Evolutionary conservation across 371 early-diverging fungal genomes (phyloP).

Genomic region (Mucor sp.): DNA sequence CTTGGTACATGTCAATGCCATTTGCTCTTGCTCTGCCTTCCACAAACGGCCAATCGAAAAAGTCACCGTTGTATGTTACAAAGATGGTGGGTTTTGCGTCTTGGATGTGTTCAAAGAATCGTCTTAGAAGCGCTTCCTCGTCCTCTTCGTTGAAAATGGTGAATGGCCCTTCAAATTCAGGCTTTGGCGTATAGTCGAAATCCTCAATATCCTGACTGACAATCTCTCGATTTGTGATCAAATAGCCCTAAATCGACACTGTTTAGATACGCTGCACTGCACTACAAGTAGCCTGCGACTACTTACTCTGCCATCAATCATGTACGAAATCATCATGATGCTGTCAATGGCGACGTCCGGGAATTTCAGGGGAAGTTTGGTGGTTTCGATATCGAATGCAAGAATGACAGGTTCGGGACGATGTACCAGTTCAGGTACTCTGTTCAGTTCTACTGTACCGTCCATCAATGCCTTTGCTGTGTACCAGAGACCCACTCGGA

Average conservation of each 20-base stretch:
- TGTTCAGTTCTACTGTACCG: conserved; percentile 63
- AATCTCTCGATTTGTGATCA: conserved; percentile 98
- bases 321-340: conserved; percentile 99
- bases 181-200: conserved; percentile 98
- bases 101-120: conserved; percentile 95
- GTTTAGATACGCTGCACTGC: background rate
- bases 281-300: background rate
- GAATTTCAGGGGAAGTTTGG: conserved; percentile 98
- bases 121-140: conserved; percentile 82
- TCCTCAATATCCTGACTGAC: conserved; percentile 97
- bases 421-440: conserved; percentile 86
- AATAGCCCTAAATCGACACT: conserved; percentile 79
- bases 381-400: conserved; percentile 99
- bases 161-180: conserved; percentile 97
- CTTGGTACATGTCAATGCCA: conserved; percentile 83
- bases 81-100: conserved; percentile 89
- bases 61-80: conserved; percentile 99
- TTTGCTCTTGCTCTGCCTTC: conserved; percentile 84
- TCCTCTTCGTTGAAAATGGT: conserved; percentile 94
- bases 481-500: conserved; percentile 98
- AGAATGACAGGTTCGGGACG: conserved; percentile 96
- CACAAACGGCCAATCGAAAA: conserved; percentile 99
- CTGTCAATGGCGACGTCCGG: conserved; percentile 94
- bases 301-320: conserved; percentile 92
- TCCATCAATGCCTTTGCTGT: conserved; percentile 61